Base-by-base conservation (phyloP, 352 stramenopile species). In the Globisporangium sylvaticum region DNA sequence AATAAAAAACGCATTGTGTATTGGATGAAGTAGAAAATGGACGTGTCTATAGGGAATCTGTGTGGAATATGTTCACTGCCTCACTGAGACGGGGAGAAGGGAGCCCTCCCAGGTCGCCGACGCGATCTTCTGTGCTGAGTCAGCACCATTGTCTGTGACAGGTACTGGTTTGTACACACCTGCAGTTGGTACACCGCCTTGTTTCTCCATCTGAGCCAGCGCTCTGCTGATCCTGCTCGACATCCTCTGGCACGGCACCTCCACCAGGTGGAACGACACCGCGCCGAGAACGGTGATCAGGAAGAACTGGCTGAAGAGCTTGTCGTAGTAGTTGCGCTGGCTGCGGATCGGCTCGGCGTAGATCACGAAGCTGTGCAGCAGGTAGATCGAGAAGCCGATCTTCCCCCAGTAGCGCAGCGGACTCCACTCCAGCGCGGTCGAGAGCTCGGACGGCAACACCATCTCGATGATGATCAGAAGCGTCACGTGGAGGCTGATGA, bases 311-410 rank as follows among this genome's bases (percentile, higher is more conserved):
- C 56, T 58, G 22, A 80, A 80, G 54, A 85, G 69, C 15, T 64
- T 66, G 61, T 88, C 69, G 56, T 81, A 81, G 27, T 65, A 69
- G 15, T 77, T 71, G 12, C 12, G 10, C 32, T 37, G 31, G 22
- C 64, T 80, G 69, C 32, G 32, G 32, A 37, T 37, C 1, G 32
- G 32, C 8, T 37, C 18, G 42, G 54, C 31, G 70, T 77, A 73
- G 27, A 77, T 62, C 44, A 79, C 77, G 60, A 88, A 87, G 58
- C 68, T 84, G 66, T 80, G 76, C 2, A 83, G 64, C 66, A 83
- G 52, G 60, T 83, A 83, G 46, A 78, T 62, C 3, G 76, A 83
- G 53, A 75, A 83, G 62, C 73, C 78, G 37, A 83, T 64, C 37
- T 83, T 80, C 61, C 76, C 73, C n/a, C 64, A 68, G 55, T 64